Conservation (phyloP, 345 rosid species). For the Eutrema yunnanense region DNA sequence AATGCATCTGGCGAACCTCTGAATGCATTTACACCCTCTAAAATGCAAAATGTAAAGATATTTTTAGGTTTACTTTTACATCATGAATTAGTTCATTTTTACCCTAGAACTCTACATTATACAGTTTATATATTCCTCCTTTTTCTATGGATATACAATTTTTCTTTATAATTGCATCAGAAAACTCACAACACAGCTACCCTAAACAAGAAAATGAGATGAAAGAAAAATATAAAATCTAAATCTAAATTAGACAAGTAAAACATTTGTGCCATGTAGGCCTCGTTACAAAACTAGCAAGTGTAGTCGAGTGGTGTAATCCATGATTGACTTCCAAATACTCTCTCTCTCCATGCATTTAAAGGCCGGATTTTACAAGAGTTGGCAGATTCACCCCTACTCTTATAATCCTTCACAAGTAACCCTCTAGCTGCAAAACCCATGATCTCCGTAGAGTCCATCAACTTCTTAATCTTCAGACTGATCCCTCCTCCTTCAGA, state of each 20-base stretch:
- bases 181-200: background rate
- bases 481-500: constrained; percentile 36
- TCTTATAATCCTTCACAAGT: constrained; percentile 31
- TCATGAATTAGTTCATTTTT: too few relatives aligned
- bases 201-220: background rate
- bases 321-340: constrained; percentile 33
- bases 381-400: background rate
- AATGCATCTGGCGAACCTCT: too few relatives aligned
- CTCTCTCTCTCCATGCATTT: constrained; percentile 55
- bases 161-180: background rate
- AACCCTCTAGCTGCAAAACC: constrained; percentile 79
- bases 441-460: constrained; percentile 57
- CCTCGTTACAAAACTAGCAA: constrained; percentile 8
- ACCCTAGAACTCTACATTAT: too few relatives aligned
- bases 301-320: background rate
- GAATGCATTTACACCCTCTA: too few relatives aligned
- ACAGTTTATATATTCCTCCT: background rate
- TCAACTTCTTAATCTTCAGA: constrained; percentile 41
- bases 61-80: too few relatives aligned
- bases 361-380: constrained; percentile 30
- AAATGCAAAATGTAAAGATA: too few relatives aligned
- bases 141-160: background rate
- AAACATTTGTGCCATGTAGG: background rate
- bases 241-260: background rate
- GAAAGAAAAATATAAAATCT: too few relatives aligned